Percentiles rank a stretch among this genome's conserved stretches.
These are phyloP conservation scores for Decorospora gaudefroyi DNA, from an alignment of 2,329 filamentous ascomycete species.

Conservation along the genomic window DNA sequence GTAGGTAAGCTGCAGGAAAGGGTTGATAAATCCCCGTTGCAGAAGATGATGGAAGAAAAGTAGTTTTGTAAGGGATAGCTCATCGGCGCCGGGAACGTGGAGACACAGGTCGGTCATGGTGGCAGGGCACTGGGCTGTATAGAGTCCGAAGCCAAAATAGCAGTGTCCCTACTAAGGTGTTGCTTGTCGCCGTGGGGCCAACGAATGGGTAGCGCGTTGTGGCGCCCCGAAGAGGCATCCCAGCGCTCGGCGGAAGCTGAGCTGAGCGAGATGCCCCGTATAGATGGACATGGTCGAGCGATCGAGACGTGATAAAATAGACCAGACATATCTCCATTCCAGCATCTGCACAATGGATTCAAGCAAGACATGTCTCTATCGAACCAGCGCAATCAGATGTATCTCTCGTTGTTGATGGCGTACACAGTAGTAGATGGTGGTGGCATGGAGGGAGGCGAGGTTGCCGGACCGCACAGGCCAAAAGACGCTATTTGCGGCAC, in stretches of 20 bases:
- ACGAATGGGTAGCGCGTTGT: conserved; percentile 17
- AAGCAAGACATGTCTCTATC: too few relatives aligned
- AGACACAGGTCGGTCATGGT: conserved; percentile 19
- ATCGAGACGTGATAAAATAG: too few relatives aligned
- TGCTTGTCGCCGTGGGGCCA: conserved; percentile 14
- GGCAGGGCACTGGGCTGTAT: conserved; percentile 24
- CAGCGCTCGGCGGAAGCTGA: conserved; percentile 11
- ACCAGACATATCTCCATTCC: too few relatives aligned
- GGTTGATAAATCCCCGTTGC: conserved; percentile 9
- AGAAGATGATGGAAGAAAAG: conserved; percentile 12
- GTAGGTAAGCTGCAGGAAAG: conserved; percentile 8
- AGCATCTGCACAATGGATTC: too few relatives aligned
- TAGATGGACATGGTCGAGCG: neutral
- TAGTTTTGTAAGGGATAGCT: conserved; percentile 16
- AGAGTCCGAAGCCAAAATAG: conserved; percentile 30
- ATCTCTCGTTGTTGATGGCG: neutral
- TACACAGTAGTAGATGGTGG: too few relatives aligned
- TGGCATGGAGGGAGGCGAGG: too few relatives aligned
- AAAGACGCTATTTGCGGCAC: conserved; percentile 12
- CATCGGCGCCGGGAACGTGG: conserved; percentile 12
- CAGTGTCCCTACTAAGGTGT: conserved; percentile 16
- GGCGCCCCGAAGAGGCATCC: conserved; percentile 18
- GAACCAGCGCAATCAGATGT: neutral
- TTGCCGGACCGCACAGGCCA: too few relatives aligned
- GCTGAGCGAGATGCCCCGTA: conserved; percentile 10